Evolutionary conservation across 331 rosid genomes (phyloP).

Genomic region (Acacia concinna): DNA sequence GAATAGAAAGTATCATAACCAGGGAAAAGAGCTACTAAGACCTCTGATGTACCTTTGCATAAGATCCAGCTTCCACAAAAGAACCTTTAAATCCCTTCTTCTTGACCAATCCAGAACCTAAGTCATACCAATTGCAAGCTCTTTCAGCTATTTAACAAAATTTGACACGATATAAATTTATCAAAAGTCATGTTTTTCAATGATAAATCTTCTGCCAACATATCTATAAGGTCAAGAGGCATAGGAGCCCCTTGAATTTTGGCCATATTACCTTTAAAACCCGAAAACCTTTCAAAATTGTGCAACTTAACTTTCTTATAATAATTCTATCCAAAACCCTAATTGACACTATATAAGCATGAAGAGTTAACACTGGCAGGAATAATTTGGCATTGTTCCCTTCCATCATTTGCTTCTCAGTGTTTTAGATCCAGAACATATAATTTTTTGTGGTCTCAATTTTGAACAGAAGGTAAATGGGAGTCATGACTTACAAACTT

Average conservation of each 20-base stretch:
- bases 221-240: background rate
- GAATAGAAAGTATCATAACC: background rate
- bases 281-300: background rate
- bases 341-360: background rate
- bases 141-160: slow-evolving; percentile 26
- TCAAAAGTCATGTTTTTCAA: slow-evolving; percentile 9
- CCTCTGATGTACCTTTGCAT: slow-evolving; percentile 65
- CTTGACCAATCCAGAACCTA: slow-evolving; percentile 87
- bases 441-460: background rate
- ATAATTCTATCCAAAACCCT: background rate
- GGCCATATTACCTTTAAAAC: background rate
- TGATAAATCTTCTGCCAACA: background rate
- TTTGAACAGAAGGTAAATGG: background rate
- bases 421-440: background rate
- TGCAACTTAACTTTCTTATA: background rate
- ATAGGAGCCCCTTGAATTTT: background rate
- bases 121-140: slow-evolving; percentile 27
- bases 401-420: background rate
- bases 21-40: slow-evolving; percentile 4
- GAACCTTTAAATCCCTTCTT: slow-evolving; percentile 95
- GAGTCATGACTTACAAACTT: too few relatives aligned
- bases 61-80: slow-evolving; percentile 80
- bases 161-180: background rate
- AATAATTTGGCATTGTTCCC: background rate
- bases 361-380: background rate